Evolutionary conservation across 2,329 filamentous ascomycete species (phyloP).

Genomic region (Calonectria henricotiae): DNA sequence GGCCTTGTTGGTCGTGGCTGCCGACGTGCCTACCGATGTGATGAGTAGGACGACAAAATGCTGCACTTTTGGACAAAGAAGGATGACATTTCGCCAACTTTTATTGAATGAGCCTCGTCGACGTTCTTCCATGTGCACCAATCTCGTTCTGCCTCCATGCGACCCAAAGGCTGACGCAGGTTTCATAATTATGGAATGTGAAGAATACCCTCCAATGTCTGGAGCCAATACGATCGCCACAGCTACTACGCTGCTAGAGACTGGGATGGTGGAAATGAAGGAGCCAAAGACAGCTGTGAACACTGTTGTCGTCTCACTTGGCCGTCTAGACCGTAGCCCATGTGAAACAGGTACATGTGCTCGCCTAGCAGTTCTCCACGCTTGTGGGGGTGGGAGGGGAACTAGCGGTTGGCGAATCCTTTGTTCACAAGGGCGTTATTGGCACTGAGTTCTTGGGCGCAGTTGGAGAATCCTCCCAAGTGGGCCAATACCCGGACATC

Average conservation of each 20-base stretch:
- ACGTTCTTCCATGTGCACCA: slow-evolving; percentile 43
- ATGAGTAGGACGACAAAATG: slow-evolving; percentile 48
- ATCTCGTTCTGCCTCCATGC: slow-evolving; percentile 38
- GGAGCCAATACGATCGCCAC: slow-evolving; percentile 44
- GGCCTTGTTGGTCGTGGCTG: background rate
- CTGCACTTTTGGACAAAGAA: slow-evolving; percentile 40
- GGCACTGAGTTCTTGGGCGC: slow-evolving; percentile 39
- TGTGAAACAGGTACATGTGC: slow-evolving; percentile 45
- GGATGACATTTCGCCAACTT: slow-evolving; percentile 39
- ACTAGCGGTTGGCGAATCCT: slow-evolving; percentile 33
- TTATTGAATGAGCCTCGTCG: slow-evolving; percentile 43
- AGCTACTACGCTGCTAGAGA: slow-evolving; percentile 39
- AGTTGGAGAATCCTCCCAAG: slow-evolving; percentile 25
- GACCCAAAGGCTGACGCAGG: slow-evolving; percentile 44
- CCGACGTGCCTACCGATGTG: background rate
- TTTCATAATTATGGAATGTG: slow-evolving; percentile 48
- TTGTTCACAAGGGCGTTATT: slow-evolving; percentile 39
- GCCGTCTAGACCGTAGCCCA: slow-evolving; percentile 40
- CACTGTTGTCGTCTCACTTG: slow-evolving; percentile 41
- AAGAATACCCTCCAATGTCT: slow-evolving; percentile 45
- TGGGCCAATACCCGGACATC: slow-evolving; percentile 37
- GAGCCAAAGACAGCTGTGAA: slow-evolving; percentile 42
- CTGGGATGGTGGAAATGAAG: slow-evolving; percentile 43
- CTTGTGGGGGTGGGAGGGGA: slow-evolving; percentile 36
- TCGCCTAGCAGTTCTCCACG: slow-evolving; percentile 38